A percentile compares a stretch with the other conserved stretches of the same genome.
Evolutionary conservation across 306 rosid genomes (phyloP).

Genomic region (Citrullus amarus): DNA sequence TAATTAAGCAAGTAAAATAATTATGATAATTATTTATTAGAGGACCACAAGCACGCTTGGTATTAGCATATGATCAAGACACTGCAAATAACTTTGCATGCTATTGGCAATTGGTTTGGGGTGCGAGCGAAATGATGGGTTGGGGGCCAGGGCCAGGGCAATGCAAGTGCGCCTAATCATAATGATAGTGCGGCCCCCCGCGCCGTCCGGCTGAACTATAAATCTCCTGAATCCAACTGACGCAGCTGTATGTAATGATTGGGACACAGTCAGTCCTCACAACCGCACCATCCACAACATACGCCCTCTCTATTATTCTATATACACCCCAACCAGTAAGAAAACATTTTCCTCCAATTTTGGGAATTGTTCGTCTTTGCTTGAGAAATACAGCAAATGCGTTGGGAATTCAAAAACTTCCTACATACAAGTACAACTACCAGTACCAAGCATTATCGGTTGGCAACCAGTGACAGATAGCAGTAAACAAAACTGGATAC

Average conservation of each 20-base stretch:
- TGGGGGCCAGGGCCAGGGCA: not conserved
- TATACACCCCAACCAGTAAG: not conserved
- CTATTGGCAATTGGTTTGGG: not conserved
- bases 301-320: not conserved
- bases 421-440: not conserved
- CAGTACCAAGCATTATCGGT: not conserved
- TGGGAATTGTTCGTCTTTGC: not conserved
- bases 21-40: not conserved
- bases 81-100: not conserved
- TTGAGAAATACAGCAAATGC: not conserved
- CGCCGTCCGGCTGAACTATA: not conserved
- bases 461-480: not conserved
- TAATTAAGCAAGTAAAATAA: not conserved
- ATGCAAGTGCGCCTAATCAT: slow-evolving; percentile 2
- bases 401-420: not conserved
- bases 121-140: not conserved
- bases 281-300: not conserved
- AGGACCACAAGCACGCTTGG: not conserved
- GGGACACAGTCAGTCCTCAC: not conserved
- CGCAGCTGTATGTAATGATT: not conserved
- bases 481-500: not conserved
- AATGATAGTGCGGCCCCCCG: not conserved
- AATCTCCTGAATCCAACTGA: not conserved
- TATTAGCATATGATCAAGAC: not conserved
- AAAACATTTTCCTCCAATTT: not conserved